Evolutionary conservation across 2,329 filamentous ascomycete genomes (phyloP), one percentile per base, ranked within the genome.

Genomic region (Colletotrichum sp.): DNA sequence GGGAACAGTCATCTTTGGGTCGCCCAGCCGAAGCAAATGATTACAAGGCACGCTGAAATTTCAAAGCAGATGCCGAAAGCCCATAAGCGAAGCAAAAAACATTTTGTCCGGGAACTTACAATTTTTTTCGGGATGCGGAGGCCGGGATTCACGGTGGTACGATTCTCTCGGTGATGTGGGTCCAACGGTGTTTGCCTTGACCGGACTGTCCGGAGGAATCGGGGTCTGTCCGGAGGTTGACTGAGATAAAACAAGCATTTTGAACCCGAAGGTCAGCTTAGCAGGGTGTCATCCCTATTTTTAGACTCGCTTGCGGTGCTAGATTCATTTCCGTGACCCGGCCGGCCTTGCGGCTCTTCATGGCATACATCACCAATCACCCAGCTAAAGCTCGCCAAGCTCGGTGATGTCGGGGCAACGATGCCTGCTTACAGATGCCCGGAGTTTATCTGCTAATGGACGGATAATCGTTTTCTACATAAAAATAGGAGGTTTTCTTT

Each of bases 101-200:
- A n/a, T 1, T 18, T n/a, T 48, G 58, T 1, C n/a, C 16, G 28
- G n/a, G 28, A 6, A 18, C 18, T 32, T n/a, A 8, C 18, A 32
- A n/a, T 32, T 32, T 61, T 12, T 28, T 16, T 58, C 15, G 18
- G 58, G 58, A 24, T 61, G n/a, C 28, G 30, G 10, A 61, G n/a
- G 16, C 30, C 58, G 58, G 58, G 18, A 61, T 61, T 61, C 8
- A 32, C 32, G 28, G 30, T 61, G 58, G 7, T 32, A 61, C 28
- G 58, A 61, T 34, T 34, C 9, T 32, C 32, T 32, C 58, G 58
- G 58, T 61, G 26, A 58, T 58, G 58, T 61, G 58, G 58, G 58
- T 61, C 30, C 18, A 21, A n/a, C 58, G 58, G 58, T 32, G 58
- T 61, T 61, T 61, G 58, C 30, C 13, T 3, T 21, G 6, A n/a